Conservation (phyloP, 2,329 filamentous ascomycete species). For the Hypoxylon sp. region DNA sequence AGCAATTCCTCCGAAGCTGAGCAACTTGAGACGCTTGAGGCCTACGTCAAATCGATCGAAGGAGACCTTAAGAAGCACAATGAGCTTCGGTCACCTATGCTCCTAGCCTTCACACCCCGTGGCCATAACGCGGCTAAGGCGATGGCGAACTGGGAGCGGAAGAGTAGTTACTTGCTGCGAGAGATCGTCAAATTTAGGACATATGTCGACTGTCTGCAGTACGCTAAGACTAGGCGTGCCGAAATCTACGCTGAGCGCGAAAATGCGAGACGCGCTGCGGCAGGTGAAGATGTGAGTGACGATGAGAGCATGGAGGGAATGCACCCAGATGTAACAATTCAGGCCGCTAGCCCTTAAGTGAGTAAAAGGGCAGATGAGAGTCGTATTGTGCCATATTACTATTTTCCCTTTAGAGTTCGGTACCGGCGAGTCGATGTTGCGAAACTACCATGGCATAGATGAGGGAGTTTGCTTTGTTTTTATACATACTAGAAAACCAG, state of each 20-base stretch:
- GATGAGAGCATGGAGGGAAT: conserved; percentile 43
- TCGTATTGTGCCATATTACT: conserved; percentile 7
- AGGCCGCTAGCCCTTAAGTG: conserved; percentile 11
- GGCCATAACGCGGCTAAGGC: conserved; percentile 85
- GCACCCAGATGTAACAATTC: conserved; percentile 34
- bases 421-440: conserved; percentile 11
- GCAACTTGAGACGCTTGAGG: conserved; percentile 80
- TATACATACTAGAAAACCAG: conserved; percentile 26
- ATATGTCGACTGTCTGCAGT: conserved; percentile 87
- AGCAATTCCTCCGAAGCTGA: conserved; percentile 84
- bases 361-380: neutral
- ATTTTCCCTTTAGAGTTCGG: conserved; percentile 14
- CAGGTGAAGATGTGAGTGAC: conserved; percentile 62
- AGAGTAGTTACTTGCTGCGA: conserved; percentile 89
- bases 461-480: conserved; percentile 36
- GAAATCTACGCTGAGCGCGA: conserved; percentile 78
- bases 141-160: conserved; percentile 97
- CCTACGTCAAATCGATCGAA: conserved; percentile 89
- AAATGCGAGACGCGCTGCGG: conserved; percentile 64
- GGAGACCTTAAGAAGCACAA: conserved; percentile 90
- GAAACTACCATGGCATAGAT: conserved; percentile 6
- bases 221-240: conserved; percentile 77
- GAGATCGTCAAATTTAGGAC: conserved; percentile 98
- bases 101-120: conserved; percentile 88
- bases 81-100: conserved; percentile 87